These are phyloP conservation scores for Xylaria sp. DNA, from an alignment of 2,329 filamentous ascomycete species.

Conservation along the genomic window DNA sequence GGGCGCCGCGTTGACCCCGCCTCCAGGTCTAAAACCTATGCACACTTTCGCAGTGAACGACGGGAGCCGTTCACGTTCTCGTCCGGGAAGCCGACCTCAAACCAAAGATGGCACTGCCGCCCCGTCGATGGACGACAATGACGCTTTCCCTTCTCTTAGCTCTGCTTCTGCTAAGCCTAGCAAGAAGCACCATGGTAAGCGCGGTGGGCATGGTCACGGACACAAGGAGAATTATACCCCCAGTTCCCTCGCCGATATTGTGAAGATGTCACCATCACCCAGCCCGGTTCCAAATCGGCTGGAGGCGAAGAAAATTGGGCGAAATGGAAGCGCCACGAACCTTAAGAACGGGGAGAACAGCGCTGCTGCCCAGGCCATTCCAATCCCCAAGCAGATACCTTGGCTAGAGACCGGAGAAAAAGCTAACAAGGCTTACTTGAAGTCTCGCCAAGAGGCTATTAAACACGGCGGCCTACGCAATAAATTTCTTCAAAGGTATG, in stretches of 20 bases:
- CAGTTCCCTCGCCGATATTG: slow-evolving; percentile 89
- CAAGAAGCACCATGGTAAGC: slow-evolving; percentile 94
- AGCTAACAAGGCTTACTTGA: slow-evolving; percentile 93
- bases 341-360: slow-evolving; percentile 79
- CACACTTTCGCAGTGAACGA: slow-evolving; percentile 63
- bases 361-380: slow-evolving; percentile 82
- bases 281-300: slow-evolving; percentile 68
- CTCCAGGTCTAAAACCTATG: slow-evolving; percentile 74
- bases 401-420: slow-evolving; percentile 94
- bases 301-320: slow-evolving; percentile 66
- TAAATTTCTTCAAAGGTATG: slow-evolving; percentile 93
- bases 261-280: slow-evolving; percentile 94
- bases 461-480: slow-evolving; percentile 96
- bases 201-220: slow-evolving; percentile 79
- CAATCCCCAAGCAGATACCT: slow-evolving; percentile 88
- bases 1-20: slow-evolving; percentile 68
- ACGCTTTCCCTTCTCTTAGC: slow-evolving; percentile 91
- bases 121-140: slow-evolving; percentile 88
- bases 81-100: slow-evolving; percentile 83
- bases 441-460: slow-evolving; percentile 93
- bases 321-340: slow-evolving; percentile 72
- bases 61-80: slow-evolving; percentile 77
- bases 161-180: slow-evolving; percentile 77
- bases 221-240: slow-evolving; percentile 75
- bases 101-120: slow-evolving; percentile 71